Base-by-base conservation (phyloP, 202 grass and related monocot genomes). In the Sporobolus alterniflorus region DNA sequence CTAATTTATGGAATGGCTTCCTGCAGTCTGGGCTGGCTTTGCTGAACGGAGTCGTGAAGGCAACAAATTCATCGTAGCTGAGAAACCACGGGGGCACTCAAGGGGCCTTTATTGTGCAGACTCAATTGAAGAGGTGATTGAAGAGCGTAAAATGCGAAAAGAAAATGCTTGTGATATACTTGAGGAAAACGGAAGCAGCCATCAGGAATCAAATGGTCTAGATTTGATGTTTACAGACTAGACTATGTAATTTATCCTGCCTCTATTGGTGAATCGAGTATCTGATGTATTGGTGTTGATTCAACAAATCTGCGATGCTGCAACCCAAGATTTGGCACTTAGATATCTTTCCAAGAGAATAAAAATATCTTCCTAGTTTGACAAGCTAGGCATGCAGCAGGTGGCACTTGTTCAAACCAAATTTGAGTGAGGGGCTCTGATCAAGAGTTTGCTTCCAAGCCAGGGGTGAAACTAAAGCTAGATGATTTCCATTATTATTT, bases 21-120 rank as follows among this genome's bases (percentile, higher is more conserved):
- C 32, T 88, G 36, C 76, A 95, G 90, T 91, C 33, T 98, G 92
- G 95, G 92, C 92, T 49, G 71, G 82, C 25, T 98, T 98, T 78
- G 79, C 26, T 30, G 57, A 61, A 30, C 57, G 57, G 16, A 61
- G 4, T 61, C 57, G 57, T 61, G 57, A 61, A 61, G 57, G 26
- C 57, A 61, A 61, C 57, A 61, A 61, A 61, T 61, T 61, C 57
- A 61, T 30, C 30, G 80, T 94, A 14, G 90, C 92, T 42, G 94
- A 94, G 4, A 95, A 78, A 82, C 82, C 92, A 16, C 51, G 61
- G 22, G 89, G 85, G 44, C 89, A 88, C 29, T 77, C 52, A 0
- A 93, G 88, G 77, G 91, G 88, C 31, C 89, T 93, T 55, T 91
- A 85, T 25, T 95, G 78, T 84, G 67, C 86, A 12, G 90, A 93